These are phyloP conservation scores for Kappamyces sp. DNA, from an alignment of 192 early-diverging fungal genomes.

Conservation along the genomic window DNA sequence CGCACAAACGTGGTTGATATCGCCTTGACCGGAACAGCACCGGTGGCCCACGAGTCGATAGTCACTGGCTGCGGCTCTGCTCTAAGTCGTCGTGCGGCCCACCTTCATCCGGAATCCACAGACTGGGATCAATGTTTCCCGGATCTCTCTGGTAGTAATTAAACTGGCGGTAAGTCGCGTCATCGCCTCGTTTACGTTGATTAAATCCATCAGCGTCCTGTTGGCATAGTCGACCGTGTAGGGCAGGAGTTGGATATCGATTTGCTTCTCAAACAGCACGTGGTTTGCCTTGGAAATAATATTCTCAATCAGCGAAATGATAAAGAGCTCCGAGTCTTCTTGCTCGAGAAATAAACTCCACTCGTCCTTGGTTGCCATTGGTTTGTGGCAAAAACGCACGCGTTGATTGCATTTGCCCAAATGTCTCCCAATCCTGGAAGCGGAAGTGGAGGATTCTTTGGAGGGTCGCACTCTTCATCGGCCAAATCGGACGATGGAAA, in stretches of 20 bases:
- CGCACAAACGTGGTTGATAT: no score
- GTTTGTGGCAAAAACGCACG: neutral
- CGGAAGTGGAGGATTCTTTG: conserved; percentile 2
- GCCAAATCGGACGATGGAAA: no score
- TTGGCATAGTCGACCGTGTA: conserved; percentile 49
- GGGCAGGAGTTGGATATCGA: conserved; percentile 49
- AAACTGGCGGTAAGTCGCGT: conserved; percentile 24
- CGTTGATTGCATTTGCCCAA: neutral
- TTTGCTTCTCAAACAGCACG: conserved; percentile 55
- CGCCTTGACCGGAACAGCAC: conserved; percentile 15
- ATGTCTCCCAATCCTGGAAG: conserved; percentile 1
- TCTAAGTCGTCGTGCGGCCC: neutral
- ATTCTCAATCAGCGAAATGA: conserved; percentile 37
- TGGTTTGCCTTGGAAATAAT: conserved; percentile 39
- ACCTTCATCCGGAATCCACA: conserved; percentile 50
- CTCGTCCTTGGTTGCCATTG: conserved; percentile 32
- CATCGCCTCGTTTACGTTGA: neutral
- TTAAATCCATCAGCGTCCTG: conserved; percentile 28
- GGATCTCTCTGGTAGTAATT: conserved; percentile 44
- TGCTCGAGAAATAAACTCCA: conserved; percentile 30
- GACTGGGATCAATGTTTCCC: conserved; percentile 30
- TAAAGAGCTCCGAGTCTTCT: conserved; percentile 45
- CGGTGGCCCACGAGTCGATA: conserved; percentile 23
- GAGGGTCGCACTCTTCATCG: no score
- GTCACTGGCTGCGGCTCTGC: conserved; percentile 7